Conservation (phyloP, 805 yeast species). For the Ogataea neopini region DNA sequence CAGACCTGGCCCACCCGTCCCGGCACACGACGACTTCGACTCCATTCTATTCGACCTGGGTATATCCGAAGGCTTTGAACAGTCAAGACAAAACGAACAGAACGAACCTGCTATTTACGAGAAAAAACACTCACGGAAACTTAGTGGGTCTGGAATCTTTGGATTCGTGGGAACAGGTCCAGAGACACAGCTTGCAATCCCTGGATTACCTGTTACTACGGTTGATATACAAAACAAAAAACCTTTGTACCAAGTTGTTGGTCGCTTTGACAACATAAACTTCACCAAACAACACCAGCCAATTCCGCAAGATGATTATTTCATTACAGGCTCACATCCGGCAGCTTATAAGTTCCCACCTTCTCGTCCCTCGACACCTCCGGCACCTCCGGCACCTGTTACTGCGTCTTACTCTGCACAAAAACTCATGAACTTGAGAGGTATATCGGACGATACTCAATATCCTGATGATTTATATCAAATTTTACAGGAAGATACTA, state of each 20-base stretch:
- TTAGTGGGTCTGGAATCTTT: slow-evolving; percentile 80
- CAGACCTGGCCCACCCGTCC: slow-evolving; percentile 4
- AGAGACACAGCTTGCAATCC: slow-evolving; percentile 57
- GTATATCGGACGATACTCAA: not conserved
- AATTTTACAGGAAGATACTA: not conserved
- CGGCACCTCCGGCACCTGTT: slow-evolving; percentile 30
- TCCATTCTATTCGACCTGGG: slow-evolving; percentile 33
- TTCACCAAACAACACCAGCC: slow-evolving; percentile 8
- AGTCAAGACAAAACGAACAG: slow-evolving; percentile 4
- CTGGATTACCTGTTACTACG: slow-evolving; percentile 42
- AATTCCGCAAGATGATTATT: slow-evolving; percentile 40
- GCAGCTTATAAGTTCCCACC: slow-evolving; percentile 58
- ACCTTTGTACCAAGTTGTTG: slow-evolving; percentile 36
- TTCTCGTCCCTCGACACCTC: slow-evolving; percentile 35
- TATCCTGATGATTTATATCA: not conserved
- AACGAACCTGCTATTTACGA: slow-evolving; percentile 7
- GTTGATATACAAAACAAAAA: slow-evolving; percentile 29
- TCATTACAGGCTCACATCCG: slow-evolving; percentile 48
- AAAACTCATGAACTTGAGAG: slow-evolving; percentile 38
- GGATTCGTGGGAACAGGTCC: slow-evolving; percentile 64
- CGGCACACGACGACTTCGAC: slow-evolving; percentile 31
- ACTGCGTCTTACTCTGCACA: slow-evolving; percentile 40
- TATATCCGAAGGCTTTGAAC: slow-evolving; percentile 35
- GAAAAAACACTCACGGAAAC: slow-evolving; percentile 54
- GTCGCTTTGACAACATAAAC: slow-evolving; percentile 38